A percentile compares a stretch with the other conserved stretches of the same genome.
Conservation (phyloP, 148 eudicot species). For the Camellia granthamiana region DNA sequence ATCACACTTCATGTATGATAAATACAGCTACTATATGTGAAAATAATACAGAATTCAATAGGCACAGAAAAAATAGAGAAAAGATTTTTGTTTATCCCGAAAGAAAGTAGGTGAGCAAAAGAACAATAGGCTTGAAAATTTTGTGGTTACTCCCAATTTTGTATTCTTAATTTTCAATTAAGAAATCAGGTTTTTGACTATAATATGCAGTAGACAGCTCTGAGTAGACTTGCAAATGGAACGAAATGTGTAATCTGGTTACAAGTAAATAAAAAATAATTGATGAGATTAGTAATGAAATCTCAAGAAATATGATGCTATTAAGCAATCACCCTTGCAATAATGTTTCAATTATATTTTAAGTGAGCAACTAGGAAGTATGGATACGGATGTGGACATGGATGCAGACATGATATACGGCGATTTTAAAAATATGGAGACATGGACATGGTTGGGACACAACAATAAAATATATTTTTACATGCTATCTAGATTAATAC, state of each 20-base stretch:
- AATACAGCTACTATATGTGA: neutral
- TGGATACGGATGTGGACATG: too few species aligned
- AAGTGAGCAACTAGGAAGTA: too few species aligned
- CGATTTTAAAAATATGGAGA: too few species aligned
- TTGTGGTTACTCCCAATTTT: neutral
- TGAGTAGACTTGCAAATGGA: neutral
- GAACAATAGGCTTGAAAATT: constrained; percentile 1
- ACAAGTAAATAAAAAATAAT: neutral
- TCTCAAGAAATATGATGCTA: constrained; percentile 10
- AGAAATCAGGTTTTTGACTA: constrained; percentile 6
- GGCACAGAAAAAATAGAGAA: neutral
- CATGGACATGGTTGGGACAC: too few species aligned
- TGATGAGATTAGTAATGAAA: neutral
- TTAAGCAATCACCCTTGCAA: too few species aligned
- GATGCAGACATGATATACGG: too few species aligned
- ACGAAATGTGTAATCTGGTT: neutral
- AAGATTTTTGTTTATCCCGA: neutral
- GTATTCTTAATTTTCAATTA: neutral
- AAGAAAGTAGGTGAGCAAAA: neutral
- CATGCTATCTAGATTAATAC: too few species aligned
- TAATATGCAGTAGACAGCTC: neutral
- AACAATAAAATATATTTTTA: too few species aligned
- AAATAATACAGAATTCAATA: neutral
- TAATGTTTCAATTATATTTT: too few species aligned
- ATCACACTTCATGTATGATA: neutral